Base-by-base conservation (phyloP, 2,329 filamentous ascomycete genomes). In the Neonectria neomacrospora region DNA sequence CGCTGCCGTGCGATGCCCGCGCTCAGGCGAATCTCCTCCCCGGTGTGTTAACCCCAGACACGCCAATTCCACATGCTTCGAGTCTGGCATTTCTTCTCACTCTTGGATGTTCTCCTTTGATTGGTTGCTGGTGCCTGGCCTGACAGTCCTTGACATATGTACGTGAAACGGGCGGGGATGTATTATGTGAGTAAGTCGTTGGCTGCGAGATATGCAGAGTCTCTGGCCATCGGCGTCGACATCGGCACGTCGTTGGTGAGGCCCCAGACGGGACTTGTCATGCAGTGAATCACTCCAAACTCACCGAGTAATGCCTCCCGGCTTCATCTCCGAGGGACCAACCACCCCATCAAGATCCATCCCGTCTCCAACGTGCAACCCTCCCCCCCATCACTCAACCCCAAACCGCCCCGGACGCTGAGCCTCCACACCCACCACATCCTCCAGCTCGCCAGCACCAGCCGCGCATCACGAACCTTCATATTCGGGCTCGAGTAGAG, bases 381-480 rank as follows among this genome's bases (percentile, higher is more conserved):
- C n/a, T 45, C 34, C 34, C 23, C 23, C 6, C 23, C 23, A 54
- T 12, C 54, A 28, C 54, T 52, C 41, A 32, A 62, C 48, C 34
- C 48, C 20, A 58, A 48, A 53, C 44, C 28, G 20, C 45, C 45
- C 32, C 44, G 6, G 30, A 39, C 28, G 45, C 52, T 30, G 58
- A 45, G 54, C 53, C 54, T 61, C 53, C 53, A 52, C 58, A 57
- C 41, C 11, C 28, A 22, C n/a, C 22, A 18, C 28, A 32, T 41
- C 42, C 45, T n/a, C 39, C 39, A 52, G 18, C 34, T 16, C 58
- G 51, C 30, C 42, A 47, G 26, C 14, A 26, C 50, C 8, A 7
- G n/a, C 37, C 23, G 18, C n/a, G 44, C 45, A 56, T 52, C 37
- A 37, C 23, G 23, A 48, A 48, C 23, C 10, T 16, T 32, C 47